Evolutionary conservation across 2,329 filamentous ascomycete species (phyloP).

Genomic region (Trichothecium roseum): DNA sequence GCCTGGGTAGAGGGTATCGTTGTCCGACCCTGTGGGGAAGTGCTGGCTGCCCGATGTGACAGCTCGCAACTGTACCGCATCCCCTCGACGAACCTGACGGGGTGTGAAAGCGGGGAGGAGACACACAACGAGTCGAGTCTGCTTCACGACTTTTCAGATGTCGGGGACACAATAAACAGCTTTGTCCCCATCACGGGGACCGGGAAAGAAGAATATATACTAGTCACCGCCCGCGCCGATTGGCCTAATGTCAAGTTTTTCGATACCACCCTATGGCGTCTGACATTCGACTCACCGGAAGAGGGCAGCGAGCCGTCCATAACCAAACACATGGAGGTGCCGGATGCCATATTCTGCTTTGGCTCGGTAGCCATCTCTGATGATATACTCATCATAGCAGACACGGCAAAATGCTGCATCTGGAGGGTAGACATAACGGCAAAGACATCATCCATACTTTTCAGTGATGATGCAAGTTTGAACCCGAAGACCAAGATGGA

Average conservation of each 20-base stretch:
- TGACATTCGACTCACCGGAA: not conserved
- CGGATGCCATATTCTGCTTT: not conserved
- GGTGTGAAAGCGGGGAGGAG: not conserved
- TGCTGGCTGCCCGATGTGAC: not conserved
- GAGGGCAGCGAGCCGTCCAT: not conserved
- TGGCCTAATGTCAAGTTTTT: not conserved
- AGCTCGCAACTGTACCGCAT: too few relatives aligned
- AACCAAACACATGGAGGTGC: conserved; percentile 1
- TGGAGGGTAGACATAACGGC: conserved; percentile 2
- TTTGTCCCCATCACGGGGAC: not conserved
- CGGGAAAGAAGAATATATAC: not conserved
- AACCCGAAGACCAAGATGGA: not conserved
- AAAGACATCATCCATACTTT: not conserved
- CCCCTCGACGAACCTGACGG: not conserved
- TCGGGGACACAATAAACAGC: not conserved
- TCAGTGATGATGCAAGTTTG: conserved; percentile 1
- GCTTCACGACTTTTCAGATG: not conserved
- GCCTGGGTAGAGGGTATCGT: conserved; percentile 2
- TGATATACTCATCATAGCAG: conserved; percentile 1
- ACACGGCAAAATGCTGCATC: conserved; percentile 2
- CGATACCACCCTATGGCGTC: not conserved
- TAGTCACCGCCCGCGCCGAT: not conserved
- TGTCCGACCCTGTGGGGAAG: conserved; percentile 2
- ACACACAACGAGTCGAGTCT: not conserved
- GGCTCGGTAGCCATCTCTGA: conserved; percentile 1